These are phyloP conservation scores for Eimeria tenella DNA, from an alignment of 169 alveolate species.

Conservation along the genomic window DNA sequence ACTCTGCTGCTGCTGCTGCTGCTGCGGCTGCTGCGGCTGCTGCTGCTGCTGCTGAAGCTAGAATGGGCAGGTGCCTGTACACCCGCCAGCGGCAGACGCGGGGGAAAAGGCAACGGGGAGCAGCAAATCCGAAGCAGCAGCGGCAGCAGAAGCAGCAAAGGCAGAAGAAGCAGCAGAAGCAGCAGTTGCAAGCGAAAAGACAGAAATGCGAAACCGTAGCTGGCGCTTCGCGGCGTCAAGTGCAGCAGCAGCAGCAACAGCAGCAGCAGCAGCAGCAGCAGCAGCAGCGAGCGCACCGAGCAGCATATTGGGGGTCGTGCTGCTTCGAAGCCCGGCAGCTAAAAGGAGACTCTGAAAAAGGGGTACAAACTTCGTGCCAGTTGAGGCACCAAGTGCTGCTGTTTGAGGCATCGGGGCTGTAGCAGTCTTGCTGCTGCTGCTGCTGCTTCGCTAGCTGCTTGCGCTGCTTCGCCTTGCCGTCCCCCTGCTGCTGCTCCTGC, in stretches of 20 bases:
- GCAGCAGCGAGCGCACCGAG: background rate
- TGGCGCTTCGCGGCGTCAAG: too few relatives aligned
- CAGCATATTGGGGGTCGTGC: slow-evolving; percentile 45
- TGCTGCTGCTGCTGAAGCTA: slow-evolving; percentile 12
- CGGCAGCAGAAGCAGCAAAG: background rate
- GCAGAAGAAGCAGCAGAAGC: background rate
- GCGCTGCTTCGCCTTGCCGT: background rate
- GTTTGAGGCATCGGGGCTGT: background rate
- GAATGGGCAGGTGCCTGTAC: background rate
- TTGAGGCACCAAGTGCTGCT: background rate
- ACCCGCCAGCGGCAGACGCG: too few relatives aligned
- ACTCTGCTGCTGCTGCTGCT: slow-evolving; percentile 13
- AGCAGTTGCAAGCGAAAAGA: background rate
- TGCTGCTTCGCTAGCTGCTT: background rate
- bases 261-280: background rate
- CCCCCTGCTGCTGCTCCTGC: background rate
- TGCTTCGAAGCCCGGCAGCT: slow-evolving; percentile 29
- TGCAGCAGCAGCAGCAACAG: background rate
- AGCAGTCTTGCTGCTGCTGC: slow-evolving; percentile 32
- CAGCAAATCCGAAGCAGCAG: background rate
- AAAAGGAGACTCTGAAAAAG: slow-evolving; percentile 21
- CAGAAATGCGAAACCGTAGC: background rate
- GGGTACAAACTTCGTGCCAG: slow-evolving; percentile 8
- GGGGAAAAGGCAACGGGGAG: background rate
- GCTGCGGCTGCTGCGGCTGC: slow-evolving; percentile 3